Percentiles rank a stretch among this genome's conserved stretches.
These are phyloP conservation scores for Magnusiomyces starmeri DNA, from an alignment of 1,139 yeast genomes.

Conservation along the genomic window DNA sequence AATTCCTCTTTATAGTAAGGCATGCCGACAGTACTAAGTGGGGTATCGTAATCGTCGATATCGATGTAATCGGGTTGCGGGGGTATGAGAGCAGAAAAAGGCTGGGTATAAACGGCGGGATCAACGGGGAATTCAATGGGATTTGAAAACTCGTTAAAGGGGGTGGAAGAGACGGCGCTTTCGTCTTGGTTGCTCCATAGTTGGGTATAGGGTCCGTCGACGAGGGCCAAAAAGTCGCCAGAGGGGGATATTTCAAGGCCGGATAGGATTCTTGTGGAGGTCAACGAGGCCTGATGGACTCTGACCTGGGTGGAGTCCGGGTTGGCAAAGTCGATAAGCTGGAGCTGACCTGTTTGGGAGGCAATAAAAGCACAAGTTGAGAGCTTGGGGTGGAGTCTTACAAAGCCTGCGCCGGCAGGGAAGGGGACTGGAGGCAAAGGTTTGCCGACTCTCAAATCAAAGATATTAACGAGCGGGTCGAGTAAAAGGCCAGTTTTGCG, in stretches of 20 bases:
- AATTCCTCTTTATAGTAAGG: slow-evolving; percentile 78
- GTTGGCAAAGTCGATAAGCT: slow-evolving; percentile 75
- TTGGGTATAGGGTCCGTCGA: slow-evolving; percentile 58
- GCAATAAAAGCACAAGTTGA: slow-evolving; percentile 73
- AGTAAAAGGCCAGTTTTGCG: slow-evolving; percentile 47
- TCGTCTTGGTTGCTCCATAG: slow-evolving; percentile 47
- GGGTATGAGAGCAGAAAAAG: slow-evolving; percentile 24
- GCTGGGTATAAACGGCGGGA: slow-evolving; percentile 16
- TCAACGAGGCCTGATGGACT: slow-evolving; percentile 31
- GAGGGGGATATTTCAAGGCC: slow-evolving; percentile 64
- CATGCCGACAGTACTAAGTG: slow-evolving; percentile 71
- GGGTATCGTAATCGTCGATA: slow-evolving; percentile 43
- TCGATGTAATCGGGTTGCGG: slow-evolving; percentile 24
- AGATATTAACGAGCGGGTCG: slow-evolving; percentile 80
- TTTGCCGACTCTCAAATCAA: slow-evolving; percentile 68
- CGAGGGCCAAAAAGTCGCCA: slow-evolving; percentile 70
- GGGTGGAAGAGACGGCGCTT: slow-evolving; percentile 26
- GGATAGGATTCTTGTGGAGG: slow-evolving; percentile 39
- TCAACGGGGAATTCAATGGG: slow-evolving; percentile 47
- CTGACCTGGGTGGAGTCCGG: slow-evolving; percentile 49
- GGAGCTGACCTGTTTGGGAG: slow-evolving; percentile 73
- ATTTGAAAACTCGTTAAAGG: slow-evolving; percentile 43
- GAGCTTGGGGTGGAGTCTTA: slow-evolving; percentile 76
- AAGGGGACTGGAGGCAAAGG: slow-evolving; percentile 78
- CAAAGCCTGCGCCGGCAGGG: slow-evolving; percentile 84